phyloP scores from a whole-genome alignment of 2,329 filamentous ascomycete genomes.

The Mariannaea sp. region DNA sequence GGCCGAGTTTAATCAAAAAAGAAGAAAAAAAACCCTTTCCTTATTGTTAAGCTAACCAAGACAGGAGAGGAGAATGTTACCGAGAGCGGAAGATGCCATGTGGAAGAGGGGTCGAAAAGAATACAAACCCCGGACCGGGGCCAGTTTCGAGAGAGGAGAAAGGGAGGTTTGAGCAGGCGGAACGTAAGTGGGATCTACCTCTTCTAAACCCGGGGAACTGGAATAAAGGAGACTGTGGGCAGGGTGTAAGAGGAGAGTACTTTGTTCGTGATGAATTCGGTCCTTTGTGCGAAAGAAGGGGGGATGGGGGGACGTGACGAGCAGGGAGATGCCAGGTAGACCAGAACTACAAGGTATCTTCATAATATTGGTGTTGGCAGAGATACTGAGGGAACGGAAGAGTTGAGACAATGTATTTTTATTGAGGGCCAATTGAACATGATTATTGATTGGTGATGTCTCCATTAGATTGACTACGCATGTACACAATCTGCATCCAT shows the following conservation, averaged over 20 bases:
- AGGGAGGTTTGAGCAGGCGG: background rate
- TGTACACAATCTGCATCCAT: no score
- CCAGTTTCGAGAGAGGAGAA: background rate
- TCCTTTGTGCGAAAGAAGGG: constrained; percentile 9
- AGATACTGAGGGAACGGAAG: background rate
- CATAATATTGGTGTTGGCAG: background rate
- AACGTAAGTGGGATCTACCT: background rate
- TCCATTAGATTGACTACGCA: no score
- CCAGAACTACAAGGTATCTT: background rate
- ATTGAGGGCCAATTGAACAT: no score
- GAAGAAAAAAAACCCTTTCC: no score
- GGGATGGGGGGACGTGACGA: constrained; percentile 3
- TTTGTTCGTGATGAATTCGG: constrained; percentile 12
- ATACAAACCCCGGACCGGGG: background rate
- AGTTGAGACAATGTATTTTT: background rate
- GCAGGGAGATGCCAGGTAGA: constrained; percentile 6
- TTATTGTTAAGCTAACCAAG: no score
- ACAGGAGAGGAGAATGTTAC: no score
- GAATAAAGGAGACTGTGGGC: background rate
- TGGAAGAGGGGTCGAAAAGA: background rate
- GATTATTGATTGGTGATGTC: no score
- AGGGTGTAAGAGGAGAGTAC: background rate
- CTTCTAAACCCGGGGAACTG: background rate
- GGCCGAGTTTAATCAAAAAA: background rate
- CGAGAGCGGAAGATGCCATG: background rate